Base-by-base conservation (phyloP, 768 basidiomycete species). In the Tricholoma sp. region DNA sequence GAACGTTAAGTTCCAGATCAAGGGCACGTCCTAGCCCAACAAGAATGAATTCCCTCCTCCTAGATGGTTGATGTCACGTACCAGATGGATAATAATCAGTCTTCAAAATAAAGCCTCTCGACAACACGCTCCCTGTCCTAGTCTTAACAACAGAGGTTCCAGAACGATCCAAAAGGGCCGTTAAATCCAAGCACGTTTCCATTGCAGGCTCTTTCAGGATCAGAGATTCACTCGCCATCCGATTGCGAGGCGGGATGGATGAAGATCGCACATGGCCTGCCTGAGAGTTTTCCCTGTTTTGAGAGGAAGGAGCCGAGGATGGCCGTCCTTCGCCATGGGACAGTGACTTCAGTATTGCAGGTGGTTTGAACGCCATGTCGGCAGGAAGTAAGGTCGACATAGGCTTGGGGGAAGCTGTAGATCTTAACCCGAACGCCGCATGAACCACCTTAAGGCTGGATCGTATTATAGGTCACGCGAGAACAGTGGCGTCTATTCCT, bases 31-130 rank as follows among this genome's bases (percentile, higher is more conserved):
- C 91, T 93, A 59, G 51, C 55, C 46, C 32, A 32, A 21, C 29
- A 39, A 8, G 10, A 52, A 50, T 32, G 12, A 46, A 16, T 50
- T 54, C 27, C 64, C 54, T 46, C 34, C 29, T 11, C 10, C 37
- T 24, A 34, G 49, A 24, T 32, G 55, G 43, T 55, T 29, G 14
- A 46, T 8, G 32, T 34, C 37, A 22, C 68, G 61, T 59, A 84
- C 88, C 88, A 59, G 88, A 88, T 32, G 89, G 88, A 71, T 91
- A 88, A 68, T 88, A 79, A 73, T 97, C 95, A 16, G 94, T 95
- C 77, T 98, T 99, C 64, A 99, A 74, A 55, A 99, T 95, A 69
- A 94, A 92, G 0, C 94, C 91, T 60, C 93, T 75, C 3, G 89
- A 86, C 5, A 96, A 76, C 32, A 96, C 93, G 63, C 88, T 91